Base-by-base conservation (phyloP, 352 stramenopile genomes). In the Detonula confervacea region DNA sequence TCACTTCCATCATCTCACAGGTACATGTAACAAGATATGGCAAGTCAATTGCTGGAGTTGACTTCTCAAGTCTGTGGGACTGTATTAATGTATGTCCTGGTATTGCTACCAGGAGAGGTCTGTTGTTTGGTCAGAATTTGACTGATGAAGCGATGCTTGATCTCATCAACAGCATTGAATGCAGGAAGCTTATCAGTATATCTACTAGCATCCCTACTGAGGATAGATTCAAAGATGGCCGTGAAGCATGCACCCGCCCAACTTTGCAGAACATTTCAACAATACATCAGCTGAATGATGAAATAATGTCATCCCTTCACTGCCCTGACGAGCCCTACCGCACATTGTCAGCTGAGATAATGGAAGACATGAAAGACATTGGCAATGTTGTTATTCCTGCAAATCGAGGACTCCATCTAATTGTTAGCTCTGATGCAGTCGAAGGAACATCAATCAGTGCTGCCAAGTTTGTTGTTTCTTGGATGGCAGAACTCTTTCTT, bases 11-110 rank as follows among this genome's bases (percentile, higher is more conserved):
- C 9, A 33, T 62, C 46, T 33, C 16, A 22, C 24, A 25, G 54
- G 33, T 64, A 1, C 30, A 27, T 29, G 24, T 68, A 14, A 68
- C 59, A 55, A 55, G 59, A 42, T 68, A 68, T 37, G 20, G 20
- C 33, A 68, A 68, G 59, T 24, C 24, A 24, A 57, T 68, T 27
- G 55, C 59, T 18, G 29, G 39, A 8, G 37, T 68, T 42, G 39
- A 68, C 42, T 55, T 68, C 44, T 56, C 59, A 56, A 37, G 27
- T 42, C 39, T 68, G 9, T 68, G 59, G 59, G 39, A 57, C 22
- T 68, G 59, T n/a, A 68, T 68, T 20, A 68, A 68, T 37, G 27
- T 68, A 18, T 68, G 59, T 20, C 16, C 39, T 42, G 59, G 39
- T 27, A 11, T 68, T 24, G 59, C 37, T n/a, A 27, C 33, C 27